Evolutionary conservation across 495 filamentous ascomycete species (phyloP).

Genomic region (Hyaloscypha variabilis): DNA sequence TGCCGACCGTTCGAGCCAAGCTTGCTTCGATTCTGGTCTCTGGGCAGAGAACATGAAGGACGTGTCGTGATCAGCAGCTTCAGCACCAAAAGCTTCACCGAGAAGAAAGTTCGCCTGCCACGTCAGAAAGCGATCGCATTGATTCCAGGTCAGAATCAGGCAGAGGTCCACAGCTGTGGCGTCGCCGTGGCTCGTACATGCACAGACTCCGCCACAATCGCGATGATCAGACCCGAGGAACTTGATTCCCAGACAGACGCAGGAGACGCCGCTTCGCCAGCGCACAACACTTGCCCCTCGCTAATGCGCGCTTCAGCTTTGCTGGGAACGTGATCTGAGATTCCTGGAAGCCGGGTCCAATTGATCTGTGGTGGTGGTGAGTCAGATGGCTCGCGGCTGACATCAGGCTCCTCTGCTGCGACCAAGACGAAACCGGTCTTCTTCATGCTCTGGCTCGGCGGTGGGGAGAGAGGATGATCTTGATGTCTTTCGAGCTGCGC

Average conservation of each 20-base stretch:
- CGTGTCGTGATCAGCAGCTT: neutral
- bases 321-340: conserved; percentile 19
- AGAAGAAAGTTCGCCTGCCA: conserved; percentile 24
- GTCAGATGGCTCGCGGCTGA: conserved; percentile 6
- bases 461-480: neutral
- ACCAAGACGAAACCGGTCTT: neutral
- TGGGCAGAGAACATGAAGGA: neutral
- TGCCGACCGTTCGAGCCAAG: neutral
- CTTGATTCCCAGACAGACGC: neutral
- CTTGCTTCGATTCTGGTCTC: neutral
- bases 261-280: conserved; percentile 10
- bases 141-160: conserved; percentile 11
- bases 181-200: conserved; percentile 18
- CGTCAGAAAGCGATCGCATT: conserved; percentile 23
- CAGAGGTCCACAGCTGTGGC: conserved; percentile 20
- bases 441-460: conserved; percentile 2
- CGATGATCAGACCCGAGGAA: neutral
- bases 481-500: neutral
- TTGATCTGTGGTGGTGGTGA: neutral
- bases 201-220: conserved; percentile 29
- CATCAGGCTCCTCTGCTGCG: conserved; percentile 1
- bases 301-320: conserved; percentile 32
- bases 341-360: conserved; percentile 12
- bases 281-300: conserved; percentile 23
- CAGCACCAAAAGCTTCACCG: neutral